Evolutionary conservation across 2,329 filamentous ascomycete species (phyloP).

Genomic region (Sporothrix sp.): DNA sequence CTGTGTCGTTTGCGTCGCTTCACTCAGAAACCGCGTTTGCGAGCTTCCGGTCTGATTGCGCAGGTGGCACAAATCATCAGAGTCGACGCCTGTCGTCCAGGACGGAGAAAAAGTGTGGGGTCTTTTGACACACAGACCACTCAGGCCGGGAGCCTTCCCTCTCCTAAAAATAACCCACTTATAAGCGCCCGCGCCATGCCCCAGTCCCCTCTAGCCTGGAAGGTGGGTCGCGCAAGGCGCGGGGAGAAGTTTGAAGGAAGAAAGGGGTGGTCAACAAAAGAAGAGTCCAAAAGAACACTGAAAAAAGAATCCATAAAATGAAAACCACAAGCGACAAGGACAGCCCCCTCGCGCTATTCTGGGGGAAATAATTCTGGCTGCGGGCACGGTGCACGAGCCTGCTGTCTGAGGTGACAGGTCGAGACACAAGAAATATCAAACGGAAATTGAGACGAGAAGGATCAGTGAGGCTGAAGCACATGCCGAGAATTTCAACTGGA

Average conservation of each 20-base stretch:
- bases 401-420: no score
- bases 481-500: no score
- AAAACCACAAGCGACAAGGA: no score
- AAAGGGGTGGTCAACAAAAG: background rate
- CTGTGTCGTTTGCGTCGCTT: no score
- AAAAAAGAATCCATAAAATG: background rate
- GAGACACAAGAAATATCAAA: no score
- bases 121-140: background rate
- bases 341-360: no score
- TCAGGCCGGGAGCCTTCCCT: constrained; percentile 3
- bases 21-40: background rate
- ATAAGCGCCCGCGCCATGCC: constrained; percentile 9
- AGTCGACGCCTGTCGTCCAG: no score
- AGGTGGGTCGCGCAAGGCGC: background rate
- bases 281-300: background rate
- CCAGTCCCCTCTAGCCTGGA: background rate
- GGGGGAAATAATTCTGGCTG: no score
- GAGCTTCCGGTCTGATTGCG: background rate
- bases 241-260: background rate
- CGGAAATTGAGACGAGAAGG: no score
- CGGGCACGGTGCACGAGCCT: no score
- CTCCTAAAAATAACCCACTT: constrained; percentile 7
- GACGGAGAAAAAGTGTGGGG: background rate
- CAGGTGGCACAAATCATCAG: no score
- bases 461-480: no score